Evolutionary conservation across 192 early-diverging fungal species (phyloP), one percentile per base, ranked within the genome.

Genomic region (Coemansia sp.): DNA sequence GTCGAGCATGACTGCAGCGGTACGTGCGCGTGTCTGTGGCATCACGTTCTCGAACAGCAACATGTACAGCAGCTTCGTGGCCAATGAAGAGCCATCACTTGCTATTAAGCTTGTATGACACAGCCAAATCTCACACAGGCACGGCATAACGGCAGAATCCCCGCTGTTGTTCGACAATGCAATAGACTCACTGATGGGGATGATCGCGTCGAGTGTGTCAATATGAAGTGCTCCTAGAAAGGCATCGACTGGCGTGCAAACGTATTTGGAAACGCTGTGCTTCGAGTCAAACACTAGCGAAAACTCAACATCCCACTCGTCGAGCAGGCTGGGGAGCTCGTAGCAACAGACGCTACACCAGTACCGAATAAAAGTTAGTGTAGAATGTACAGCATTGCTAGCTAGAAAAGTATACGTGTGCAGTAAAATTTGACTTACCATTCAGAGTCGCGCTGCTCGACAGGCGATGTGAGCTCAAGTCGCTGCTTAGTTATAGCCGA

Each of bases 91-190:
- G 19, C 17, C 44, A 11, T 42, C 42, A 3, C 6, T 38, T 43
- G 37, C 21, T 0, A 42, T 21, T 7, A 9, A 21, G 23, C 38
- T 40, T 63, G 47, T n/a, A 9, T 62, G 62, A 8, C 19, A 59
- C 17, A 80, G 62, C 78, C 78, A 81, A 44, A 76, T 57, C 39
- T 76, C 78, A 52, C 78, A 73, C 46, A 73, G 5, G 35, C 66
- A 65, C 13, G 66, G 74, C 35, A 50, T 33, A 8, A 17, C 40
- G 7, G 16, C 32, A 3, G 23, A 21, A 17, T 9, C 3, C 53
- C 4, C 16, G 47, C 23, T 8, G 4, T 2, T 28, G 19, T 40
- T 40, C 19, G 6, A 23, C 1, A 19, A 42, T 16, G 35, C 9
- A 2, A 2, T 8, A 3, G 35, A 9, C 28, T 3, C n/a, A 23